Evolutionary conservation across 352 stramenopile species (phyloP).

Genomic region (Pythium aquatile): DNA sequence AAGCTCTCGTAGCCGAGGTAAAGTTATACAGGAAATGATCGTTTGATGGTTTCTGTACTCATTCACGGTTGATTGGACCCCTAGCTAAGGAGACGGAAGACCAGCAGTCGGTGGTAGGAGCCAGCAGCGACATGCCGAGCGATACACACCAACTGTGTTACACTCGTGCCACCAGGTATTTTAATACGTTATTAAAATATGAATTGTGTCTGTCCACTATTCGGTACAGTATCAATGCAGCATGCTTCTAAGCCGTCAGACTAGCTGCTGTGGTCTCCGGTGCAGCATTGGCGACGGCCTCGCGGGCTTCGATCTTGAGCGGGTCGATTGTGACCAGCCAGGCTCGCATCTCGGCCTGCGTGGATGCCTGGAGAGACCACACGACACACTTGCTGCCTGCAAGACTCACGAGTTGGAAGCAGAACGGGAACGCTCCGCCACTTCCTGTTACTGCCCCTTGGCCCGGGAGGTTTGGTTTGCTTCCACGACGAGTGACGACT

Average conservation of each 20-base stretch:
- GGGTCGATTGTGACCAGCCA: constrained; percentile 75
- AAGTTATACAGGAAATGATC: no score
- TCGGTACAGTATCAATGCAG: no score
- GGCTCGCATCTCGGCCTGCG: constrained; percentile 52
- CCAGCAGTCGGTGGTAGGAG: no score
- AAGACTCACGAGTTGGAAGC: constrained; percentile 66
- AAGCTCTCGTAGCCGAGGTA: no score
- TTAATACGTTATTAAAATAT: no score
- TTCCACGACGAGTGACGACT: constrained; percentile 11
- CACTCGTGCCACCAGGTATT: no score
- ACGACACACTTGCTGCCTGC: constrained; percentile 49
- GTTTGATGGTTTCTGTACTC: no score
- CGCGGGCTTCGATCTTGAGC: constrained; percentile 53
- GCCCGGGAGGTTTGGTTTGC: constrained; percentile 1
- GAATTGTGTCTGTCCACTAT: no score
- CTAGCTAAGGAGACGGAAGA: no score
- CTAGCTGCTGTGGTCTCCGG: constrained; percentile 7
- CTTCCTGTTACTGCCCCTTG: not conserved
- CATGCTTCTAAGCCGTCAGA: constrained; percentile 30
- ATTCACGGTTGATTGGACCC: no score
- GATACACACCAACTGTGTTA: no score
- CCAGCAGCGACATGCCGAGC: no score
- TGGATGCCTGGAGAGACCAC: constrained; percentile 79
- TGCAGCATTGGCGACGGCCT: constrained; percentile 21
- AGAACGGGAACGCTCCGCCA: constrained; percentile 44